Base-by-base conservation (phyloP, 305 asterid species). In the Salvia sclarea region DNA sequence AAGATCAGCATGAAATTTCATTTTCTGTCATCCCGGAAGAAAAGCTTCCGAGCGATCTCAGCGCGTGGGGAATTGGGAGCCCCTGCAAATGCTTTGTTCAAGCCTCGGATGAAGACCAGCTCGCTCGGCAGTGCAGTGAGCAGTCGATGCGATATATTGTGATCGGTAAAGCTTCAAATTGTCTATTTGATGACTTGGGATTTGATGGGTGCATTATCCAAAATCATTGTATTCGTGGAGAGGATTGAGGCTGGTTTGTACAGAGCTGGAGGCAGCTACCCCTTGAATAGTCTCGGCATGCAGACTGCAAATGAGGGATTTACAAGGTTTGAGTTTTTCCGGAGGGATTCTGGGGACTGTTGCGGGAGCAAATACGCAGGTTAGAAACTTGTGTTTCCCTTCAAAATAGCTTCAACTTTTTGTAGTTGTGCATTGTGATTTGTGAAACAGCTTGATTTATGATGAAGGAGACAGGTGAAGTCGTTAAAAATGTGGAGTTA, bases 301-400 rank as follows among this genome's bases (percentile, higher is more conserved):
- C 53, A 63, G 61, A 69, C 50, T 38, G 80, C 71, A 25, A 76
- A 43, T 61, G 85, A 83, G 28, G 82, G 79, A 13, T 76, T 78
- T 48, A 49, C 80, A 0, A 83, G 88, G 56, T 81, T 83, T 8
- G 85, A 78, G 78, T 83, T 83, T 83, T 53, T 79, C 85, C 12
- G 88, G 70, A 17, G 83, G 83, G 12, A 71, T 83, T 64, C 85
- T 80, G 7, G 85, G 83, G 78, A 79, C 30, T 77, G 76, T 13
- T 80, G 85, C 50, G 83, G 85, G 31, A 83, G 82, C 88, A n/a
- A 80, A 76, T 65, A 77, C 76, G 2, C 82, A 78, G 83, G 87
- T 82, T 31, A 61, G 24, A 33, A 25, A 14, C 43, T 14, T 9
- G 5, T 25, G 5, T 30, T 30, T 30, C 5, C 35, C 35, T 30